Evolutionary conservation across 2,329 filamentous ascomycete species (phyloP).

Genomic region (Fusarium sp.): DNA sequence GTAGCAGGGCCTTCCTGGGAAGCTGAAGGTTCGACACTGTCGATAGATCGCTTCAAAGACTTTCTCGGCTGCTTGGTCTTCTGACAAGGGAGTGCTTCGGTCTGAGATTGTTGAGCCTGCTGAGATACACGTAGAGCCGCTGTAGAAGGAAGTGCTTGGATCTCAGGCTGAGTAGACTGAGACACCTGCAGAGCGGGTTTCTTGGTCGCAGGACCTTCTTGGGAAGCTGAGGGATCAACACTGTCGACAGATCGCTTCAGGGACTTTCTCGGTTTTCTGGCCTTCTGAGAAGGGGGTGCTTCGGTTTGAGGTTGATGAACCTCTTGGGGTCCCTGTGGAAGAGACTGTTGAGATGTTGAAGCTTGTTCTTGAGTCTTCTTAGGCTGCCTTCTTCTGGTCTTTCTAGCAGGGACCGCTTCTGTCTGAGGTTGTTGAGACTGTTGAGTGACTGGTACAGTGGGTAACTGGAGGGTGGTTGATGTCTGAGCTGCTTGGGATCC

Average conservation of each 20-base stretch:
- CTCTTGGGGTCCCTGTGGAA: not conserved
- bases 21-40: not conserved
- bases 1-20: not conserved
- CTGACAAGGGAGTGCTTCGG: not conserved
- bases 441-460: not conserved
- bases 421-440: not conserved
- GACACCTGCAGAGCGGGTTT: not conserved
- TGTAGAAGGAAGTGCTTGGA: not conserved
- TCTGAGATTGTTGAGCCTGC: not conserved
- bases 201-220: not conserved
- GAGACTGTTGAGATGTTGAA: not conserved
- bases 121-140: not conserved
- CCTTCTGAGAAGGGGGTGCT: not conserved
- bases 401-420: not conserved
- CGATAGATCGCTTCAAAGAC: not conserved
- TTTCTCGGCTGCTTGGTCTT: not conserved
- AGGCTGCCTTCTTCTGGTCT: not conserved
- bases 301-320: not conserved
- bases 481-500: not conserved
- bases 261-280: not conserved
- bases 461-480: not conserved
- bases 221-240: not conserved
- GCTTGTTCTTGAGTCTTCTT: not conserved
- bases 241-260: not conserved
- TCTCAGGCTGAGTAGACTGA: not conserved